These are phyloP conservation scores for Ploettnerulaceae sp. DNA, from an alignment of 2,329 filamentous ascomycete species.

Conservation along the genomic window DNA sequence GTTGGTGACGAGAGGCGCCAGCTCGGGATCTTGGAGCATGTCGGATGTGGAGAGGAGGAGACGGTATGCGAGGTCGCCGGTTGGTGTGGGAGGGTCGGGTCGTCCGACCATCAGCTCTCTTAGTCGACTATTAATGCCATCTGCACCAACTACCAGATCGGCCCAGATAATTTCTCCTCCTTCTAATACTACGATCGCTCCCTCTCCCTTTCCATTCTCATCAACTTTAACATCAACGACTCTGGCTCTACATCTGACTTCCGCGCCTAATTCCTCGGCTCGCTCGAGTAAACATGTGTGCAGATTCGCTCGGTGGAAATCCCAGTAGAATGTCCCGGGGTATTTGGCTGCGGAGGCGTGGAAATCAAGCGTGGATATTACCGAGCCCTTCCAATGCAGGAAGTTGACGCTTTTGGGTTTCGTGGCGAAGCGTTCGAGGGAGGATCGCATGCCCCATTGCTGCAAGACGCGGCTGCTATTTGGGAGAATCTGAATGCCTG, in stretches of 20 bases:
- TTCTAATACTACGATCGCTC: slow-evolving; percentile 29
- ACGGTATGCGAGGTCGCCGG: slow-evolving; percentile 43
- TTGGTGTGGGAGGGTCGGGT: slow-evolving; percentile 44
- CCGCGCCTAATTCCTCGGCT: slow-evolving; percentile 37
- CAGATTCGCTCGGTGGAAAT: slow-evolving; percentile 45
- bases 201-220: slow-evolving; percentile 19
- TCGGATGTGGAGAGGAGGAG: slow-evolving; percentile 41
- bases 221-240: slow-evolving; percentile 31
- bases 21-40: slow-evolving; percentile 39
- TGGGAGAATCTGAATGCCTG: slow-evolving; percentile 31
- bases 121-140: slow-evolving; percentile 39
- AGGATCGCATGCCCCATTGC: slow-evolving; percentile 23
- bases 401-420: slow-evolving; percentile 46
- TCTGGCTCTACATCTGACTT: slow-evolving; percentile 38
- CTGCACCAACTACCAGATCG: slow-evolving; percentile 39
- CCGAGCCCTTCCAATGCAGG: slow-evolving; percentile 37
- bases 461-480: slow-evolving; percentile 26
- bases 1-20: slow-evolving; percentile 37
- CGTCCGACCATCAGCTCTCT: slow-evolving; percentile 39
- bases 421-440: slow-evolving; percentile 18
- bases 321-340: slow-evolving; percentile 37
- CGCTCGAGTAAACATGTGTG: slow-evolving; percentile 41
- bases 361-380: slow-evolving; percentile 26
- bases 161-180: slow-evolving; percentile 29
- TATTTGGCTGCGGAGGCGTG: slow-evolving; percentile 22